Evolutionary conservation across 371 early-diverging fungal species (phyloP).

Genomic region (Mortierella sp.): DNA sequence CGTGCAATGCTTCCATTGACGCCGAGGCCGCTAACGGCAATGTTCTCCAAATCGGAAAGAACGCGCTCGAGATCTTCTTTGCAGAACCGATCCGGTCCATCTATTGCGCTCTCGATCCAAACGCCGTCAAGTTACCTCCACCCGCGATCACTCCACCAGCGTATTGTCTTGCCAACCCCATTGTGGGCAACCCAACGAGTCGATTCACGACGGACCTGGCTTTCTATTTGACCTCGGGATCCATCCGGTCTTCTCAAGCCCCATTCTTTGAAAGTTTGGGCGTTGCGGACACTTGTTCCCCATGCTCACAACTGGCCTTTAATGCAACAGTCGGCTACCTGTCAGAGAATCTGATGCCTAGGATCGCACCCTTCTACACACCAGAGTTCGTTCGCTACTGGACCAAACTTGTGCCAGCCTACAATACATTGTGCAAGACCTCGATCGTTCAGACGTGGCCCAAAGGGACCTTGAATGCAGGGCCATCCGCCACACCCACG

Average conservation of each 20-base stretch:
- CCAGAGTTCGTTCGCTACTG: slow-evolving; percentile 43
- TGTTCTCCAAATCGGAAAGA: slow-evolving; percentile 33
- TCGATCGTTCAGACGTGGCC: slow-evolving; percentile 32
- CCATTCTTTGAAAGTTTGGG: slow-evolving; percentile 28
- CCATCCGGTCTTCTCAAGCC: slow-evolving; percentile 15
- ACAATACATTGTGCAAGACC: slow-evolving; percentile 25
- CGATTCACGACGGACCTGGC: slow-evolving; percentile 26
- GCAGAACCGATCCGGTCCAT: slow-evolving; percentile 22
- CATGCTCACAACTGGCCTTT: slow-evolving; percentile 28
- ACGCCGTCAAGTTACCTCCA: slow-evolving; percentile 13
- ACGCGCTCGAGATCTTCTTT: slow-evolving; percentile 38
- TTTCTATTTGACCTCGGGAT: slow-evolving; percentile 24
- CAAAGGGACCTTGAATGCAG: slow-evolving; percentile 31
- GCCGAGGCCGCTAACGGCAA: slow-evolving; percentile 28
- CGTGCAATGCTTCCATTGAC: slow-evolving; percentile 26
- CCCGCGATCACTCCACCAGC: slow-evolving; percentile 12
- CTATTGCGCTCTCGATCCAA: slow-evolving; percentile 25
- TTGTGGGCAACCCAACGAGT: neutral
- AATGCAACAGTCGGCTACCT: slow-evolving; percentile 25
- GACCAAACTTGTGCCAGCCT: slow-evolving; percentile 22
- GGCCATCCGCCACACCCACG: neutral
- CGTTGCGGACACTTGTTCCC: slow-evolving; percentile 25
- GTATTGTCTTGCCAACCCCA: slow-evolving; percentile 29
- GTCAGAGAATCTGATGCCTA: slow-evolving; percentile 28
- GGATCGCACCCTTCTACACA: slow-evolving; percentile 27